These are phyloP conservation scores for Pythium grandisporangium DNA, from an alignment of 352 stramenopile genomes.

Conservation along the genomic window DNA sequence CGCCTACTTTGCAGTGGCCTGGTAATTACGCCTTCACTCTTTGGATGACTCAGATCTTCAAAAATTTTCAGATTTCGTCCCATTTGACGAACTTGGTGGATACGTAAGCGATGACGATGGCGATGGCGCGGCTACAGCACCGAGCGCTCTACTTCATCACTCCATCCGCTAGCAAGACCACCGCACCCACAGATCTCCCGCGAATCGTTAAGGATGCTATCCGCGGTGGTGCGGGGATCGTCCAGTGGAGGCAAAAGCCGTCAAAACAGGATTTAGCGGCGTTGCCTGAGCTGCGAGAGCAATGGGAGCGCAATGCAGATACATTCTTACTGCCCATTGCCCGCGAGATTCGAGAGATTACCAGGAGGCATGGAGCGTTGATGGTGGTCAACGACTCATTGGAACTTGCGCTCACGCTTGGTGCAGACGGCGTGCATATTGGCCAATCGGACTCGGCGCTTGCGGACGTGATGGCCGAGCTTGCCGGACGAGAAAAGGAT, in stretches of 20 bases:
- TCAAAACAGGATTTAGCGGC: conserved; percentile 15
- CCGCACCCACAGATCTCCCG: conserved; percentile 17
- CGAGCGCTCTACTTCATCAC: conserved; percentile 58
- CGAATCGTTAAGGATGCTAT: conserved; percentile 32
- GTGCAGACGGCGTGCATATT: conserved; percentile 44
- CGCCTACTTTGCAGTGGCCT: neutral
- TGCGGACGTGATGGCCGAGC: conserved; percentile 3
- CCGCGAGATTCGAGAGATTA: conserved; percentile 24
- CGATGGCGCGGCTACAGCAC: too few relatives aligned
- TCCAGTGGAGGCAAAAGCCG: conserved; percentile 53
- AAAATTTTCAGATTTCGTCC: too few relatives aligned
- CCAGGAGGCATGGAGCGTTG: conserved; percentile 21
- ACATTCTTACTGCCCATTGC: conserved; percentile 30
- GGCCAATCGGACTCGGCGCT: conserved; percentile 30
- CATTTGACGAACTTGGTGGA: too few relatives aligned
- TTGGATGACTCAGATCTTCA: too few relatives aligned
- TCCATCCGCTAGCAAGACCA: conserved; percentile 20
- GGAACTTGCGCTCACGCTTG: conserved; percentile 27
- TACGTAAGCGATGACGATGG: too few relatives aligned
- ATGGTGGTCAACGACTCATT: conserved; percentile 56
- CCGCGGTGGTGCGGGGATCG: conserved; percentile 25
- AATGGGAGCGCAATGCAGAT: conserved; percentile 8
- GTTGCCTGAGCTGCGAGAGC: conserved; percentile 12
- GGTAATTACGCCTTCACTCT: too few relatives aligned
- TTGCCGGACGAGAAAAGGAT: conserved; percentile 4